Conservation (phyloP, 2,329 filamentous ascomycete species). For the Hypoxylon sp. region DNA sequence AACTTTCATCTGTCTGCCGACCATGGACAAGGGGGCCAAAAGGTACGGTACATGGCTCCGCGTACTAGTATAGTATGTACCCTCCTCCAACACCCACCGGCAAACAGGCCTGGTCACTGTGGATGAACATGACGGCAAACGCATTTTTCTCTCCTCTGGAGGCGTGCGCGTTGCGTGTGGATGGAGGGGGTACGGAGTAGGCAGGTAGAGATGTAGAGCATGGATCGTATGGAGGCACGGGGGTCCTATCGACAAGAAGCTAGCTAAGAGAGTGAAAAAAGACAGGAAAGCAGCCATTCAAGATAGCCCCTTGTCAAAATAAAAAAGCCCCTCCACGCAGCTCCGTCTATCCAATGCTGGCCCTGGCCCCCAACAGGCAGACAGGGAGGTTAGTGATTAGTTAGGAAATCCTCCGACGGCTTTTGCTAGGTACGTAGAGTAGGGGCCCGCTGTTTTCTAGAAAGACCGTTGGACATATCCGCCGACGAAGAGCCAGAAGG, state of each 20-base stretch:
- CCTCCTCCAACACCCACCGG: slow-evolving; percentile 42
- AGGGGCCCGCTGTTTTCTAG: slow-evolving; percentile 59
- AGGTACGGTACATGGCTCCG: slow-evolving; percentile 20
- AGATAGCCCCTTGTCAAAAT: slow-evolving; percentile 46
- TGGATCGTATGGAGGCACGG: slow-evolving; percentile 53
- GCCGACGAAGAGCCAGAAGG: slow-evolving; percentile 54
- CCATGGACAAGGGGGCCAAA: slow-evolving; percentile 40
- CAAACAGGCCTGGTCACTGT: slow-evolving; percentile 44
- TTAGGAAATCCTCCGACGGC: slow-evolving; percentile 59
- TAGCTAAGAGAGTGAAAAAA: slow-evolving; percentile 29
- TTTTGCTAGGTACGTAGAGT: slow-evolving; percentile 48
- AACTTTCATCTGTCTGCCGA: slow-evolving; percentile 48
- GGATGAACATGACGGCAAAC: slow-evolving; percentile 47
- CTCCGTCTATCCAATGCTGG: slow-evolving; percentile 51
- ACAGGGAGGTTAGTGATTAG: slow-evolving; percentile 56
- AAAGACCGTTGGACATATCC: slow-evolving; percentile 61
- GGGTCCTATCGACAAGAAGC: slow-evolving; percentile 46
- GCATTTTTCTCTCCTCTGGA: slow-evolving; percentile 30
- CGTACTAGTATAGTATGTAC: slow-evolving; percentile 25
- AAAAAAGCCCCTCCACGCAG: slow-evolving; percentile 47
- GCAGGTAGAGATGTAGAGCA: slow-evolving; percentile 48
- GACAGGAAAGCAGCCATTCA: slow-evolving; percentile 40
- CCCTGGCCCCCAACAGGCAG: slow-evolving; percentile 54
- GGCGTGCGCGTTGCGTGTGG: slow-evolving; percentile 31
- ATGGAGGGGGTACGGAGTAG: slow-evolving; percentile 50